Evolutionary conservation across 1,139 yeast species (phyloP).

Genomic region (Geotrichum cucujoidarum): DNA sequence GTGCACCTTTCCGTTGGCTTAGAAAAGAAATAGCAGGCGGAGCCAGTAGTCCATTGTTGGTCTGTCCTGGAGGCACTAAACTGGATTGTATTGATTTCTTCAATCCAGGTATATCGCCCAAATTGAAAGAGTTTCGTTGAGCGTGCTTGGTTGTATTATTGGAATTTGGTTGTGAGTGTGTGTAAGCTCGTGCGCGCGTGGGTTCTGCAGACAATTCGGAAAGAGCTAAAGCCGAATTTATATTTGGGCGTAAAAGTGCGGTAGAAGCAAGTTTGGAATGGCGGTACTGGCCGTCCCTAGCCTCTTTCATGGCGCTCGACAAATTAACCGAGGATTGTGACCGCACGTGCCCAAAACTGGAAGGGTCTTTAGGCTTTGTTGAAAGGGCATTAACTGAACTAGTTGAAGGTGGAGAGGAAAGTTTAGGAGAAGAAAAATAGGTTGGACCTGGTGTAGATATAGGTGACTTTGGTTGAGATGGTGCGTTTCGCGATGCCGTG

Average conservation of each 20-base stretch:
- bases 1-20: background rate
- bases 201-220: background rate
- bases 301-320: slow-evolving; percentile 16
- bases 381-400: slow-evolving; percentile 1
- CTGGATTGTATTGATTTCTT: background rate
- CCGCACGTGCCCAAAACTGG: slow-evolving; percentile 3
- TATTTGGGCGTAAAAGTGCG: slow-evolving; percentile 4
- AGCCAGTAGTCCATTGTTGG: slow-evolving; percentile 2
- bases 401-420: background rate
- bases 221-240: background rate
- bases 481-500: too few species aligned
- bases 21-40: slow-evolving; percentile 3
- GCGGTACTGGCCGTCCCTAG: slow-evolving; percentile 14
- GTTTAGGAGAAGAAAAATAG: background rate
- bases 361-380: background rate
- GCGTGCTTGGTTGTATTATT: background rate
- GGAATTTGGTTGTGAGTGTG: background rate
- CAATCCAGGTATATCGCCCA: background rate
- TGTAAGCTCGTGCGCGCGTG: background rate
- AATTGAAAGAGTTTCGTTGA: background rate
- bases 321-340: slow-evolving; percentile 14
- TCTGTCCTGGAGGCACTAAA: background rate
- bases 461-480: background rate
- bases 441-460: background rate
- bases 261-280: slow-evolving; percentile 7